A percentile compares a stretch with the other conserved stretches of the same genome.
Conservation (phyloP, 495 filamentous ascomycete genomes). For the Hyaloscypha variabilis region DNA sequence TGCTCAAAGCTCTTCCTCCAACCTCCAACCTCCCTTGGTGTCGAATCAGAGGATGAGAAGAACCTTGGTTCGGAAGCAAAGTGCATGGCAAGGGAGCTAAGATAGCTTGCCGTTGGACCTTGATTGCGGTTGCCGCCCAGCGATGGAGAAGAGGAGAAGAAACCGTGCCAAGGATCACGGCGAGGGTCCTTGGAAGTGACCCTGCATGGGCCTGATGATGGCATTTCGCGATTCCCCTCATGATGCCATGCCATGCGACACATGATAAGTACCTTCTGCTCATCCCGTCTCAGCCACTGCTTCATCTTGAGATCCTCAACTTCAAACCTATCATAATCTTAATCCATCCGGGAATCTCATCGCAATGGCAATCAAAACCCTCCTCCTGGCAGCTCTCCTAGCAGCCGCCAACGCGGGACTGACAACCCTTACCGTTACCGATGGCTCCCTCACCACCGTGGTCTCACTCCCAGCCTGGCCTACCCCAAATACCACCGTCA, state of each 20-base stretch:
- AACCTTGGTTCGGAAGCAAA: background rate
- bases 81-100: background rate
- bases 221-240: background rate
- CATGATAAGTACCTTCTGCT: background rate
- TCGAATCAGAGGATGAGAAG: background rate
- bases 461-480: slow-evolving; percentile 7
- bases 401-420: background rate
- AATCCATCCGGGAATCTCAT: background rate
- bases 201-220: slow-evolving; percentile 2
- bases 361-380: background rate
- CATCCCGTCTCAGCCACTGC: background rate
- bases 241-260: background rate
- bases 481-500: background rate
- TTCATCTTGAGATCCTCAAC: background rate
- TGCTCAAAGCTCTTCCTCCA: background rate
- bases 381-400: background rate
- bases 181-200: slow-evolving; percentile 2
- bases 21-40: background rate
- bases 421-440: slow-evolving; percentile 3
- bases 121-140: background rate
- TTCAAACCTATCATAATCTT: background rate
- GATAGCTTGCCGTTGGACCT: background rate
- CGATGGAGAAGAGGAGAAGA: background rate
- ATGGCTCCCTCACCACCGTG: background rate
- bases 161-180: background rate